A percentile compares a stretch with the other conserved stretches of the same genome.
phyloP scores from a whole-genome alignment of 164 flowering plant genomes.

The Vitis riparia region DNA sequence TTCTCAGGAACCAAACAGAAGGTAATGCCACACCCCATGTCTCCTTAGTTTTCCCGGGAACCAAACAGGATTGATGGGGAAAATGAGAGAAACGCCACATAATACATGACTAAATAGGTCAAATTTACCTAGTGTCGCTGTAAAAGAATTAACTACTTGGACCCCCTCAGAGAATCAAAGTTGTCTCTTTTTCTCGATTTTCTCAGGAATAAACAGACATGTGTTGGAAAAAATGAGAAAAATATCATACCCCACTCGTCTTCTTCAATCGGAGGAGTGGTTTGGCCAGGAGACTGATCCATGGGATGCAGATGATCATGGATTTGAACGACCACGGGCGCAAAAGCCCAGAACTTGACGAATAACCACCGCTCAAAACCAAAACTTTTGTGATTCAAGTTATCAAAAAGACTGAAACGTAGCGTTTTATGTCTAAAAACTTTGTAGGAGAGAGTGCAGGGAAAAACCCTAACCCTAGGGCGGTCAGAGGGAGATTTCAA shows the following conservation, averaged over 20 bases:
- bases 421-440: no score
- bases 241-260: slow-evolving; percentile 69
- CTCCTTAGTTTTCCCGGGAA: no score
- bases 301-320: slow-evolving; percentile 60
- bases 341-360: slow-evolving; percentile 38
- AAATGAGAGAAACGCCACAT: no score
- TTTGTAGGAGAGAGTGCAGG: neutral
- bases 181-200: neutral
- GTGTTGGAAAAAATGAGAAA: neutral
- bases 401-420: no score
- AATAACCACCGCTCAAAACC: slow-evolving; percentile 3
- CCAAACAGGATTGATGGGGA: no score
- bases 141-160: no score
- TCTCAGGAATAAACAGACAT: slow-evolving; percentile 10
- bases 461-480: neutral
- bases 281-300: slow-evolving; percentile 53
- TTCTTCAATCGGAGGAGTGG: slow-evolving; percentile 55
- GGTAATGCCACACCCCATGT: no score
- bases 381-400: neutral
- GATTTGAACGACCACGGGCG: slow-evolving; percentile 55
- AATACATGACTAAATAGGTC: no score
- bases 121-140: no score
- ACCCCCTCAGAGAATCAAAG: neutral
- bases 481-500: neutral
- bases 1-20: no score